Conservation (phyloP, 192 early-diverging fungal species). For the Podila epigama region DNA sequence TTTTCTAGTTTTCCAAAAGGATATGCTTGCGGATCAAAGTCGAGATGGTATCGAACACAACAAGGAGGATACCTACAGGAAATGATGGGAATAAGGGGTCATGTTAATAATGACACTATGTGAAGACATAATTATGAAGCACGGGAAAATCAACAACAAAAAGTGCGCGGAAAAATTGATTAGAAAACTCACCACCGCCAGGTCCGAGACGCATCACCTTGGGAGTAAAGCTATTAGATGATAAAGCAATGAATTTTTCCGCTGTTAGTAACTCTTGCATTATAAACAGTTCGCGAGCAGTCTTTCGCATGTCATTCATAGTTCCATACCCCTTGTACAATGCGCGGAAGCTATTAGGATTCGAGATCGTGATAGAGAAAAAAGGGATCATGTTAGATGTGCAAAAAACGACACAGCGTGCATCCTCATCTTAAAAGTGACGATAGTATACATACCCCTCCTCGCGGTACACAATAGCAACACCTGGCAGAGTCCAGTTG, state of each 20-base stretch:
- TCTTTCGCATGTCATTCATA: neutral
- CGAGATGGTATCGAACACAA: slow-evolving; percentile 90
- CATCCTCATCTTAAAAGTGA: no score
- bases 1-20: slow-evolving; percentile 14
- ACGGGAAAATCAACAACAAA: no score
- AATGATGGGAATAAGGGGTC: neutral
- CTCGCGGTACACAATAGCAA: slow-evolving; percentile 81
- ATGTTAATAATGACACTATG: neutral
- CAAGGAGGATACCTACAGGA: slow-evolving; percentile 73
- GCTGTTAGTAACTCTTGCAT: neutral
- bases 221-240: slow-evolving; percentile 65
- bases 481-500: slow-evolving; percentile 85
- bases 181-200: slow-evolving; percentile 57
- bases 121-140: no score
- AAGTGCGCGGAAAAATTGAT: no score
- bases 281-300: neutral
- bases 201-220: slow-evolving; percentile 96
- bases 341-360: slow-evolving; percentile 67
- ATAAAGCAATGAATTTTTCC: neutral
- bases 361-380: neutral
- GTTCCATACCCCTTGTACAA: slow-evolving; percentile 83
- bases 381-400: neutral
- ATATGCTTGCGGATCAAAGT: slow-evolving; percentile 84
- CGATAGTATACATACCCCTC: slow-evolving; percentile 78
- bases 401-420: no score